Base-by-base conservation (phyloP, 495 filamentous ascomycete species). In the Elasticomyces elasticus region DNA sequence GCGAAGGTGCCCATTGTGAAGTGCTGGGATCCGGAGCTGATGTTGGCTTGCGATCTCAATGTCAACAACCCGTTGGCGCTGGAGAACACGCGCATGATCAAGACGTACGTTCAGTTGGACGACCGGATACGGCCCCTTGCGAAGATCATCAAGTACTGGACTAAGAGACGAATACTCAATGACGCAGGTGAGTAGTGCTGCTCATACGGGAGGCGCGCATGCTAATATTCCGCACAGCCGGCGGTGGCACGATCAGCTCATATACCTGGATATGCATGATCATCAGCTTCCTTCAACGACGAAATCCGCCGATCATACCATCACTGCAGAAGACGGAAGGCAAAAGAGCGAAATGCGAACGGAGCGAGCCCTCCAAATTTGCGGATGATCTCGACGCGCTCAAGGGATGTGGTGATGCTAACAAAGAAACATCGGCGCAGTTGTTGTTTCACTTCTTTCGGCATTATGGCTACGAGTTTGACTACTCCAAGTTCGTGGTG, bases 231-330 rank as follows among this genome's bases (percentile, higher is more conserved):
- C 11, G 28, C 45, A 30, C 62, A 94, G 91, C 85, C 33, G 81
- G 90, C 62, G 92, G 94, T 52, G 94, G 89, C 40, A 98, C 92
- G 6, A 73, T 98, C 23, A 96, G 92, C 67, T 97, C 94, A 10
- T 98, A 98, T 64, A 95, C 92, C n/a, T 98, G 92, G 92, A 96
- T 95, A 66, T 97, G 92, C 72, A 81, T 97, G 79, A 95, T 97
- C 58, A 84, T 98, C 62, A 92, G 89, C 56, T 98, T 97, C 66
- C 76, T 98, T 28, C 92, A 98, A 69, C 85, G 86, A 27, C 80
- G 92, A 61, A 76, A 88, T 55, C 89, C 91, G 40, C 90, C 90
- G 0, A 78, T 98, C 40, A 71, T 98, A 20, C 92, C 92, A 6
- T 82, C 86, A 24, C 77, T 98, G 10, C 94, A 96, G 61, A 82